Percentiles rank a stretch among this genome's conserved stretches.
Conservation (phyloP, 805 yeast genomes). For the Saturnispora serradocipensis region DNA sequence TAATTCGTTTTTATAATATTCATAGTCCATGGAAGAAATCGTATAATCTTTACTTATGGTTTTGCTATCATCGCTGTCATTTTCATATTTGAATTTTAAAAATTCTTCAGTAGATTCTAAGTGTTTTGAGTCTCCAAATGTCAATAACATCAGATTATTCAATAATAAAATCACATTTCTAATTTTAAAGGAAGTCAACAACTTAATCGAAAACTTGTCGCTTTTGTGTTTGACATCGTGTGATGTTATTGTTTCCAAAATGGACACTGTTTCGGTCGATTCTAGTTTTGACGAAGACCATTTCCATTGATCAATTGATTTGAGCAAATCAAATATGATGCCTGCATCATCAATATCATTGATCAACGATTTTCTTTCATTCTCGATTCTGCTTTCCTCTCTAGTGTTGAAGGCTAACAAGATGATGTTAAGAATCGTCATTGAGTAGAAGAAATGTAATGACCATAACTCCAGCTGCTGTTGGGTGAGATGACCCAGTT, state of each 20-base stretch:
- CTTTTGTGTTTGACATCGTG: constrained; percentile 3
- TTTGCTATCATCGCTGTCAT: constrained; percentile 2
- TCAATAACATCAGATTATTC: constrained; percentile 45
- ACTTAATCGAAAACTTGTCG: constrained; percentile 19
- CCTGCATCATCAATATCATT: constrained; percentile 21
- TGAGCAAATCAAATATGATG: constrained; percentile 36
- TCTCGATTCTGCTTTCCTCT: constrained; percentile 7
- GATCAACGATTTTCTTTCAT: constrained; percentile 3
- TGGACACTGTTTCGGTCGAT: constrained; percentile 12
- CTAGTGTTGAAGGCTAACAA: constrained; percentile 11
- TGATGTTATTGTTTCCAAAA: constrained; percentile 12
- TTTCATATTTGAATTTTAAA: constrained; percentile 31
- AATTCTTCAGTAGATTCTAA: constrained; percentile 37
- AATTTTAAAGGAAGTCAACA: constrained; percentile 31
- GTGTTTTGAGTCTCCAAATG: constrained; percentile 49
- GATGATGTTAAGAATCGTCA: constrained; percentile 23
- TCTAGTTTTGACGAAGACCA: constrained; percentile 32
- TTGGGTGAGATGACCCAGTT: neutral
- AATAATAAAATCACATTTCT: constrained; percentile 47
- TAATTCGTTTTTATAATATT: constrained; percentile 68
- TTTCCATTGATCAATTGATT: constrained; percentile 58
- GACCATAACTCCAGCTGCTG: constrained; percentile 15
- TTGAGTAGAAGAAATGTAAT: constrained; percentile 21
- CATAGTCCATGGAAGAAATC: constrained; percentile 81
- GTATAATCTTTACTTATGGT: neutral